Evolutionary conservation across 1,284 basidiomycete species (phyloP).

Genomic region (Gymnopus androsaceus): DNA sequence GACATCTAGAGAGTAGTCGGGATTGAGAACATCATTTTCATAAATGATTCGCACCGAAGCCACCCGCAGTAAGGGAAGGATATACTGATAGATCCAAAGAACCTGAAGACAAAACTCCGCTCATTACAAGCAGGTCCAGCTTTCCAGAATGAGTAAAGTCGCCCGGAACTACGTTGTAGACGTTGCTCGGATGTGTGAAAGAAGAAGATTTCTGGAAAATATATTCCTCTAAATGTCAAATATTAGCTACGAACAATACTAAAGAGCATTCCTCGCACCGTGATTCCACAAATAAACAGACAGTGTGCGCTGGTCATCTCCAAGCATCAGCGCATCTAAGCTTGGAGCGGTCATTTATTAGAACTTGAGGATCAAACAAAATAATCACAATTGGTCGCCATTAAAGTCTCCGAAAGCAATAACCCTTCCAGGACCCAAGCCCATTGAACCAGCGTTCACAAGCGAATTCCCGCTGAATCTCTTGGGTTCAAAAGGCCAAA

Average conservation of each 20-base stretch:
- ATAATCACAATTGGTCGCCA: conserved; percentile 84
- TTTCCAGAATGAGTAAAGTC: conserved; percentile 93
- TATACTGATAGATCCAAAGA: conserved; percentile 72
- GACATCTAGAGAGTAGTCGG: conserved; percentile 30
- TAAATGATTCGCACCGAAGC: conserved; percentile 60
- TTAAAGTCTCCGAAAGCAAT: conserved; percentile 94
- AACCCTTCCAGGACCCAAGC: conserved; percentile 74
- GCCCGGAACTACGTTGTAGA: conserved; percentile 85
- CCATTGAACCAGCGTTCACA: conserved; percentile 79
- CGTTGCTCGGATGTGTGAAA: conserved; percentile 54
- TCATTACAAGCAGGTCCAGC: conserved; percentile 89
- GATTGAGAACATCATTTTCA: not conserved
- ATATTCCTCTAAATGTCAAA: conserved; percentile 54
- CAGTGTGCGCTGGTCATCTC: conserved; percentile 71
- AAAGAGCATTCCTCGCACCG: conserved; percentile 45
- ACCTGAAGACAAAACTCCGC: conserved; percentile 45
- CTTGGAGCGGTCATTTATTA: conserved; percentile 39
- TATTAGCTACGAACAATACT: not conserved
- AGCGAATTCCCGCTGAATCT: conserved; percentile 87
- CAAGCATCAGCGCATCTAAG: conserved; percentile 80
- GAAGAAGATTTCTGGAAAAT: conserved; percentile 55
- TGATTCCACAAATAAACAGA: conserved; percentile 85
- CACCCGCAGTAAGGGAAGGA: conserved; percentile 59
- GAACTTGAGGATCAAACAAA: conserved; percentile 12
- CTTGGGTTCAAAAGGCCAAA: conserved; percentile 84